Evolutionary conservation across 2,329 filamentous ascomycete genomes (phyloP), one percentile per base, ranked within the genome.

Genomic region (Neonectria coccinea): DNA sequence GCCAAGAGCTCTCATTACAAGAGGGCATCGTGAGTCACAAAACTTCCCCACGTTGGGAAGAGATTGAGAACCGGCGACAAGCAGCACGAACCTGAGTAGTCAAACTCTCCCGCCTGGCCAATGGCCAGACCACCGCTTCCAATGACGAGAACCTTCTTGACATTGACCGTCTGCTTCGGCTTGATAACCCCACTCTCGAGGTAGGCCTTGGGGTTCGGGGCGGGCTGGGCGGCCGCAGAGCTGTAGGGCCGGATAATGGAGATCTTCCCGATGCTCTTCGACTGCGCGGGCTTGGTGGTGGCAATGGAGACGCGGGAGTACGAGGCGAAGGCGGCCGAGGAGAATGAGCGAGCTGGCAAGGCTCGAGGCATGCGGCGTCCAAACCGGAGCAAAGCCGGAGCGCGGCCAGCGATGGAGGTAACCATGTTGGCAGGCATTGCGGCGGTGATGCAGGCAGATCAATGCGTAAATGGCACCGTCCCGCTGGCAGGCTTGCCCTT

Each of bases 111-210:
- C 70, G 95, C 95, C 83, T 98, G 95, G 69, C 95, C 95, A 88
- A 98, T 98, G 79, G 93, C 93, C 73, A 98, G 87, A 81, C 95
- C 95, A 83, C 95, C 95, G 82, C 91, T 94, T 64, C 95, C 95
- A 84, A 98, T 97, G 73, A 98, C 94, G 67, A 98, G 85, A 56
- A 98, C 95, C 84, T 98, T 98, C 85, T 97, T 97, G 70, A 98
- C 94, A 78, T 97, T 89, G 55, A 97, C 91, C 59, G 92, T 83
- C 74, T 95, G 86, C 75, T 87, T 87, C 63, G 91, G 90, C 79
- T 94, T 92, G 77, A 97, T 90, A 65, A 90, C 91, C 73, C 94
- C 94, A 81, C 93, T 97, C 77, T 93, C 89, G 73, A 97, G 85
- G 81, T 97, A 97, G 67, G 94, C 92, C 82, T 94, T 90, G 57